Conservation (phyloP, 768 basidiomycete species). For the Brasilioporus rufonigricans region DNA sequence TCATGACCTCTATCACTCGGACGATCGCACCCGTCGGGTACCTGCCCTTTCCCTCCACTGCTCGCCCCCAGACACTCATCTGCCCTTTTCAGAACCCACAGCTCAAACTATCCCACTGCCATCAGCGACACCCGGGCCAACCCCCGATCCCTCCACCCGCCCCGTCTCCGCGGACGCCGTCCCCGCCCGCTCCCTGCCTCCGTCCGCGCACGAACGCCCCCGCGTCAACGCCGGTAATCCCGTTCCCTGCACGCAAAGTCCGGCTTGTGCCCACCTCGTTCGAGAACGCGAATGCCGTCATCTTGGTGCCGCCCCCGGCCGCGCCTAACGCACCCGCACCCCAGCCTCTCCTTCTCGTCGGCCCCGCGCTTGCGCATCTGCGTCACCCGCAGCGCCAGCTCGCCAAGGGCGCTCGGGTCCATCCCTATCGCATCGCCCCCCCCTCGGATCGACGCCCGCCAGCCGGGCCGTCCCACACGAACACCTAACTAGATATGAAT, state of each 20-base stretch:
- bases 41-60: background rate
- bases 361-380: conserved; percentile 44
- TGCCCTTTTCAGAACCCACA: background rate
- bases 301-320: conserved; percentile 40
- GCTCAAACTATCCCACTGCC: background rate
- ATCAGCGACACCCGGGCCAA: background rate
- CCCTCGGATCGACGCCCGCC: conserved; percentile 11
- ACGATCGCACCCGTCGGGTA: conserved; percentile 14
- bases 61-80: background rate
- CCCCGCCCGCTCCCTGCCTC: conserved; percentile 26
- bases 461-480: background rate
- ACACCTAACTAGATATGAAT: background rate
- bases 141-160: conserved; percentile 32
- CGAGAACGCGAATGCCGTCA: conserved; percentile 51
- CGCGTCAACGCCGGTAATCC: conserved; percentile 1
- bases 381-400: conserved; percentile 42
- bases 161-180: conserved; percentile 22
- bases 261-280: conserved; percentile 50
- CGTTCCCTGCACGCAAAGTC: conserved; percentile 26
- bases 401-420: conserved; percentile 47
- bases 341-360: conserved; percentile 46
- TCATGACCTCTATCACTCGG: conserved; percentile 7
- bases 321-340: conserved; percentile 16
- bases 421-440: conserved; percentile 54
- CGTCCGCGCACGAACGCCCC: background rate